These are phyloP conservation scores for Pseudonitzschia multistriata DNA, from an alignment of 108 stramenopile species.

Conservation along the genomic window DNA sequence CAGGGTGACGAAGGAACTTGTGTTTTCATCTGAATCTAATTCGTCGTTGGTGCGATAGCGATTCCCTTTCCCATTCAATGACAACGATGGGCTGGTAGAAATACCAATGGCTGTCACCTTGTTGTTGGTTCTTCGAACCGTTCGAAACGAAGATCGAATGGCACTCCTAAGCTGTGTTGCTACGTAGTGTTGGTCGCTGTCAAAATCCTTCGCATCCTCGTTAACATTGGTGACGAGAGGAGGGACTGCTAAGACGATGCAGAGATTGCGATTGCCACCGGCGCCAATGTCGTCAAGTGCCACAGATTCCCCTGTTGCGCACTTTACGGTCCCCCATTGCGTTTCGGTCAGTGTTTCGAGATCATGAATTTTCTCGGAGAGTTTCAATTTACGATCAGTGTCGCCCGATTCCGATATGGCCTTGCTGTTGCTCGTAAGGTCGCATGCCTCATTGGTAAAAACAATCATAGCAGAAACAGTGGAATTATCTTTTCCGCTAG, in stretches of 20 bases:
- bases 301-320: slow-evolving; percentile 27
- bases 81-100: neutral
- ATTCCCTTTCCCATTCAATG: neutral
- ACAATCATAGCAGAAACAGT: slow-evolving; percentile 19
- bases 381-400: neutral
- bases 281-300: slow-evolving; percentile 11
- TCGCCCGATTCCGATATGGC: slow-evolving; percentile 1
- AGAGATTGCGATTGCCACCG: slow-evolving; percentile 6
- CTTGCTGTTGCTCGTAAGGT: slow-evolving; percentile 5
- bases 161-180: neutral
- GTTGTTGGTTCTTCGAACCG: neutral
- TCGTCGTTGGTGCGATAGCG: neutral
- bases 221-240: slow-evolving; percentile 2
- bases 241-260: slow-evolving; percentile 31
- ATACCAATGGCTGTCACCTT: neutral
- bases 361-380: slow-evolving; percentile 11
- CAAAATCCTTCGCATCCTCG: neutral
- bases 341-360: slow-evolving; percentile 2
- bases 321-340: slow-evolving; percentile 30
- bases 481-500: neutral
- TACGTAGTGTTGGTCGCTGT: neutral
- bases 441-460: slow-evolving; percentile 35
- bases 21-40: neutral
- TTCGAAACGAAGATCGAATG: neutral
- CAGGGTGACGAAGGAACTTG: neutral